Conservation (phyloP, 495 filamentous ascomycete species). For the Tuber melanosporum region DNA sequence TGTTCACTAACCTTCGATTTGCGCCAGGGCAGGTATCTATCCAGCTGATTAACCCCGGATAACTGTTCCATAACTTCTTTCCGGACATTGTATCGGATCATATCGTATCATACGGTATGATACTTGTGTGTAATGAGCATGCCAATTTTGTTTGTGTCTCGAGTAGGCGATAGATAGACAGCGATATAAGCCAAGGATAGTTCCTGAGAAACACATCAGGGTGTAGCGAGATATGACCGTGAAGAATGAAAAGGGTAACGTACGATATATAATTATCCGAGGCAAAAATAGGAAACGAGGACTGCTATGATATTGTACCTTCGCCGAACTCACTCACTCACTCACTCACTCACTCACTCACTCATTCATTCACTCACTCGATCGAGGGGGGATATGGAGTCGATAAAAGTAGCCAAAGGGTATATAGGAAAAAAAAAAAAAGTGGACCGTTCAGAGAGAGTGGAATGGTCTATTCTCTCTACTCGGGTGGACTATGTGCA, state of each 20-base stretch:
- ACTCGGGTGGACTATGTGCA: neutral
- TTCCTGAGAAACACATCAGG: neutral
- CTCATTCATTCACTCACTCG: neutral
- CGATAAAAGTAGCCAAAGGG: neutral
- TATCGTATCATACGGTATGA: no score
- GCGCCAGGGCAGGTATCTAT: no score
- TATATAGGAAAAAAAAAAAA: conserved; percentile 6
- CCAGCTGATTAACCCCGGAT: no score
- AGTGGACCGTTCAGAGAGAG: neutral
- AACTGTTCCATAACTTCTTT: no score
- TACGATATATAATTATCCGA: neutral
- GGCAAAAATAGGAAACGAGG: neutral
- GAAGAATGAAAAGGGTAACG: neutral
- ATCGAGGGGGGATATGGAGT: neutral
- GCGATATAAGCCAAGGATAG: neutral
- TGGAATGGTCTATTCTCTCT: neutral
- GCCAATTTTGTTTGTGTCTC: neutral
- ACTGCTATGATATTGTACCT: neutral
- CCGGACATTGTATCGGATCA: no score
- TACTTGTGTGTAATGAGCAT: neutral
- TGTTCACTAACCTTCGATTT: no score
- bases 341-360: neutral
- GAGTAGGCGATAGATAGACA: neutral
- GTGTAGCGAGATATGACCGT: neutral
- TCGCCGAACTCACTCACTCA: neutral